Evolutionary conservation across 148 eudicot genomes (phyloP), one percentile per base, ranked within the genome.

Genomic region (Mesembryanthemum crystallinum): DNA sequence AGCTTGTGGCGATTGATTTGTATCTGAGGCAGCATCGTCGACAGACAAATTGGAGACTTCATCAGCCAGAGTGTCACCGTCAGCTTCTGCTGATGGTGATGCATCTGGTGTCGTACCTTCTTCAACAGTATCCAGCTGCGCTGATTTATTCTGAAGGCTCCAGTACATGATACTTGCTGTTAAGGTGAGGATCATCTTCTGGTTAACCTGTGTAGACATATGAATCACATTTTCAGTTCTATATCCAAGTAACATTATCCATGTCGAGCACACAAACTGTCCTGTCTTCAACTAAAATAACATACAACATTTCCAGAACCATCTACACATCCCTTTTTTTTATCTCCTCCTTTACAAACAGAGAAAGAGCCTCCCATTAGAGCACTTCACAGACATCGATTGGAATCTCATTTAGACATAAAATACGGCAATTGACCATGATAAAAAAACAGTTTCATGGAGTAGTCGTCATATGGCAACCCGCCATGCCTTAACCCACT

Each of bases 91-190:
- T 0, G 77, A 61, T 15, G 86, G 75, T 9, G 90, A 77, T 52
- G 81, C 78, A 37, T 74, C 85, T 3, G 85, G 25, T 15, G 67
- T 45, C 51, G 67, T 78, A 28, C n/a, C 79, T 54, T 83, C 84
- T 70, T 75, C 71, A 14, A 76, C 73, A 23, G 71, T 27, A 58
- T 79, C 82, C 55, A 82, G 69, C 39, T 86, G 84, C 29, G 76
- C 87, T 35, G 85, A 77, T 79, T 83, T 88, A n/a, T 83, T 80
- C 73, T 84, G 87, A 58, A 94, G 85, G 85, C 96, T 90, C 98
- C 98, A 92, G 82, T 92, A 94, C 98, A 92, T 94, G 33, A 94
- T 92, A 89, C 98, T 92, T 67, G 97, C 98, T 28, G 93, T 83
- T 66, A 94, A 77, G 39, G 87, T 90, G 3, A 94, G 88, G 57